Percentiles rank a stretch among this genome's conserved stretches.
phyloP scores from a whole-genome alignment of 257 asterid species.

The Fraxinus anomala region DNA sequence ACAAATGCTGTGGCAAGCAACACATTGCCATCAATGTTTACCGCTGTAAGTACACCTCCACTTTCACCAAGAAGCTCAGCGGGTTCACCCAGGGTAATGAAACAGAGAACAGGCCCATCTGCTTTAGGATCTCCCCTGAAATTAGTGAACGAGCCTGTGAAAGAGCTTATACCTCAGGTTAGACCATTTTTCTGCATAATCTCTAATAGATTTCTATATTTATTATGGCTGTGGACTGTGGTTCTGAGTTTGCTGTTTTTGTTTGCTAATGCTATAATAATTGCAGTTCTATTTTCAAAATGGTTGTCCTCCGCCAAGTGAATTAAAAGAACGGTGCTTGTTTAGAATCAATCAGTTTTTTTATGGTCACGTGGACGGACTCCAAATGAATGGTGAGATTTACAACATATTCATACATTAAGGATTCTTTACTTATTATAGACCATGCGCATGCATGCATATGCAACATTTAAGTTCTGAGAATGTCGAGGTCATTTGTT shows the following conservation, averaged over 20 bases:
- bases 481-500: neutral
- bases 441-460: neutral
- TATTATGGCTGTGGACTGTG: constrained; percentile 9
- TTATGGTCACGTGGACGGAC: constrained; percentile 87
- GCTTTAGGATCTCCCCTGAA: constrained; percentile 84
- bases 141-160: constrained; percentile 80
- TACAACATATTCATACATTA: constrained; percentile 18
- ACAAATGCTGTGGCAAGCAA: constrained; percentile 67
- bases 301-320: constrained; percentile 93
- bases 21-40: constrained; percentile 92
- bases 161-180: constrained; percentile 97
- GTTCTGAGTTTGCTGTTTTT: constrained; percentile 12
- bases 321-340: constrained; percentile 87
- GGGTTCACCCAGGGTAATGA: constrained; percentile 88
- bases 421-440: constrained; percentile 13
- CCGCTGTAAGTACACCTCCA: constrained; percentile 99
- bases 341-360: constrained; percentile 94
- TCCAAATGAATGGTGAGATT: constrained; percentile 84
- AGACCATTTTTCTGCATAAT: constrained; percentile 22
- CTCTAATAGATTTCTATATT: neutral
- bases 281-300: constrained; percentile 92
- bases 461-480: neutral
- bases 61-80: constrained; percentile 98
- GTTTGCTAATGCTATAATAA: constrained; percentile 23
- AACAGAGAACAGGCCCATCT: constrained; percentile 88